These are phyloP conservation scores for Trichoderma virens DNA, from an alignment of 495 filamentous ascomycete species.

Conservation along the genomic window DNA sequence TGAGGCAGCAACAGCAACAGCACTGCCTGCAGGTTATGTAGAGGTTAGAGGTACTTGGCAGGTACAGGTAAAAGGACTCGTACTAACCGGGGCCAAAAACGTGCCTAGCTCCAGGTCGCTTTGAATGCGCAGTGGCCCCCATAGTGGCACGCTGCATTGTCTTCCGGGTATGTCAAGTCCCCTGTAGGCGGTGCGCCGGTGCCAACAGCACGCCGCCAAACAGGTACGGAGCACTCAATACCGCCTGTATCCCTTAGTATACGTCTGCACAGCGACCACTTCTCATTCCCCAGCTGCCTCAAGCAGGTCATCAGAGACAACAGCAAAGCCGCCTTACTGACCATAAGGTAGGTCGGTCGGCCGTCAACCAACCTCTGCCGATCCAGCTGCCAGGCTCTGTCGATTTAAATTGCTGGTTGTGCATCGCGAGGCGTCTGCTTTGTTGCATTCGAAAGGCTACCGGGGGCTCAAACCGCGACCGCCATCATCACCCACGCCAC, in stretches of 20 bases:
- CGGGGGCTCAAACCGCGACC: neutral
- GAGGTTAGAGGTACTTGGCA: neutral
- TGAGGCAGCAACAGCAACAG: too few species aligned
- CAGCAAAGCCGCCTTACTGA: neutral
- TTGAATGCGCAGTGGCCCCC: neutral
- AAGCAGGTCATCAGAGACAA: neutral
- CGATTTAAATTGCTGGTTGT: neutral
- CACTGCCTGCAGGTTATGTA: too few species aligned
- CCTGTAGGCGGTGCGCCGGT: neutral
- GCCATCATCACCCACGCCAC: constrained; percentile 5
- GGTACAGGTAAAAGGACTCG: too few species aligned
- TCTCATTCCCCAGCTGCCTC: neutral
- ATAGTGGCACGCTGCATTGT: neutral
- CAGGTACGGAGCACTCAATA: neutral
- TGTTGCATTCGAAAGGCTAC: neutral
- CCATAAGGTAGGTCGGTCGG: neutral
- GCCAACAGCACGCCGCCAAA: constrained; percentile 1
- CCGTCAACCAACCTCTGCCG: neutral
- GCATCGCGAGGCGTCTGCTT: neutral
- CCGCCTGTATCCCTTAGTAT: constrained; percentile 1
- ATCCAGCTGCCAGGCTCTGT: neutral
- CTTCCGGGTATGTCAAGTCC: neutral
- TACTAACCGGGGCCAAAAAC: too few species aligned
- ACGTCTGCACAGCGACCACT: neutral
- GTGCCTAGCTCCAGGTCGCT: too few species aligned